Base-by-base conservation (phyloP, 2,329 filamentous ascomycete species). In the Dichotomopilus funicola region DNA sequence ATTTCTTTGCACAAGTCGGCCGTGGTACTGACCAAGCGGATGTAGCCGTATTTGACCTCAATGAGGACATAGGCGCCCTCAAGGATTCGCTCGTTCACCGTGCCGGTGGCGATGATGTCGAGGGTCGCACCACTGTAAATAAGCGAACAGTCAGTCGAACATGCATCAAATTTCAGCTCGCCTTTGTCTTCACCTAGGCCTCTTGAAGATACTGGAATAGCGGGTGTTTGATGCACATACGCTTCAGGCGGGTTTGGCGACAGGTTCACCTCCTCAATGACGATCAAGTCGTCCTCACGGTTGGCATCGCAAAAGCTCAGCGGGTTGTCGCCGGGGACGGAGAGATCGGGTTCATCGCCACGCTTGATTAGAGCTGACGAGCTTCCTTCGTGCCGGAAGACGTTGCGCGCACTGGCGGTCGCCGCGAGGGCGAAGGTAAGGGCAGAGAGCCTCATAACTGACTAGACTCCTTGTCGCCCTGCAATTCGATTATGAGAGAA, bases 1-100 rank as follows among this genome's bases (percentile, higher is more conserved):
- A 95, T 82, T 70, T 95, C 87, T 58, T 96, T 88, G 77, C 94
- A 99, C 40, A 97, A 81, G 68, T 96, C 87, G 66, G 86, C 85
- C 63, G 79, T 81, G 62, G 88, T 88, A 71, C 82, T 89, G 72
- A 99, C 83, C 61, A 99, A 81, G 54, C 85, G 88, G 71, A 99
- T 96, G 62, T 96, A 78, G 58, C 92, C 92, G 72, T 95, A 96
- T 75, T 96, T 96, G 74, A 99, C 92, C 63, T 85, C 81, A 42
- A 99, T 71, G 48, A 86, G 78, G 60, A 96, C 87, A 65, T 88
- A 89, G 58, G 92, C 89, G 56, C 90, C 92, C 56, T 90, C 70
- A 54, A 84, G 80, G 61, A 99, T 84, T 51, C 78, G 73, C 67
- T 95, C 73, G 63, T 79, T 80, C 61, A 97, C 80, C n/a, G 75